Evolutionary conservation across 495 filamentous ascomycete species (phyloP), one percentile per base, ranked within the genome.

Genomic region (Poronia punctata): DNA sequence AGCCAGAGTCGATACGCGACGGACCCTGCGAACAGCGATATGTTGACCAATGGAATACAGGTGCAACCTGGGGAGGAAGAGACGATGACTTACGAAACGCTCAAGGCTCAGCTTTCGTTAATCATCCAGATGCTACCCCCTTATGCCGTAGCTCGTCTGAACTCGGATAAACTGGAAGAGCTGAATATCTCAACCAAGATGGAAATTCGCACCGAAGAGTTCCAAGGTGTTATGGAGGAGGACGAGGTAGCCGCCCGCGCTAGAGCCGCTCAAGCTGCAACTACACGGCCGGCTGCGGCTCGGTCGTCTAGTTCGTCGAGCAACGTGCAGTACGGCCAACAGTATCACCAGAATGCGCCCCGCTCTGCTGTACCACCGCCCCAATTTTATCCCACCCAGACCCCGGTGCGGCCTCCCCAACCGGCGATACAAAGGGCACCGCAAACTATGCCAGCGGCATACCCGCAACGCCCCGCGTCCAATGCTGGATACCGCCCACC

Each of bases 111-210:
- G 51, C 65, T 96, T 18, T 58, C 74, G 3, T 60, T 84, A 17
- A 74, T 95, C 43, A 76, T 96, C 45, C 68, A 78, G 23, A 80
- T 68, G 21, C 61, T 96, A 32, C 89, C 89, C 10, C 89, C 89
- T 7, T 88, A 86, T 56, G 83, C 85, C 7, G 80, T 96, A 33
- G 78, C 89, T 5, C 90, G 89, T 49, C 65, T 95, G 32, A 77
- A 94, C 54, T 84, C 86, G 23, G 83, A 94, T 52, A 84, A 86
- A 56, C 61, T 95, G 7, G 83, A 76, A 4, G 84, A 86, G 15
- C 67, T 96, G 8, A 84, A 81, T 40, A 78, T 96, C 53, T 89
- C 83, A 61, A 83, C 79, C n/a, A 86, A 80, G 64, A 76, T 95
- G 20, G 61, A 86, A 42, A 52, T 90, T 34, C 77, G 82, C 23